These are phyloP conservation scores for Plasmodium ovale DNA, from an alignment of 169 alveolate species.

Conservation along the genomic window DNA sequence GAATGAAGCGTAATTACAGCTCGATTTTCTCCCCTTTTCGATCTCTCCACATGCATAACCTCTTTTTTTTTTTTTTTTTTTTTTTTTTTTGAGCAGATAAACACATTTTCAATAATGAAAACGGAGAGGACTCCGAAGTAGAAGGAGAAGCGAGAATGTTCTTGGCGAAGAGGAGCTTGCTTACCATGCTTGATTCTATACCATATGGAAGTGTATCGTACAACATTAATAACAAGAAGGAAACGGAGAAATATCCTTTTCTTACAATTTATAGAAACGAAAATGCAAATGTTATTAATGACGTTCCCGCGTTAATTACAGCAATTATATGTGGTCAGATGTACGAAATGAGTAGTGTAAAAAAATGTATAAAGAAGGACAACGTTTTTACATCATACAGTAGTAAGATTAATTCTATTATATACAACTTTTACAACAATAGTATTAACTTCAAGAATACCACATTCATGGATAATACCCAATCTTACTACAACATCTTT, in stretches of 20 bases:
- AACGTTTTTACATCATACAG: constrained; percentile 21
- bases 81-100: constrained; percentile 5
- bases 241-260: constrained; percentile 32
- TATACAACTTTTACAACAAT: constrained; percentile 38
- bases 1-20: no score
- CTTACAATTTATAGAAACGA: constrained; percentile 45
- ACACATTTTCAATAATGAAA: background rate
- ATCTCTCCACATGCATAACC: background rate
- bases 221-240: constrained; percentile 8
- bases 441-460: constrained; percentile 29
- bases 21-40: no score
- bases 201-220: constrained; percentile 17
- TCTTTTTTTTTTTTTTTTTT: background rate
- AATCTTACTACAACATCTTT: constrained; percentile 34
- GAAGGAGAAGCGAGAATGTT: constrained; percentile 19
- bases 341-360: background rate
- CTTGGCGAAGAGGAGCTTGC: constrained; percentile 6
- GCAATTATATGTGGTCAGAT: constrained; percentile 44
- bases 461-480: constrained; percentile 14
- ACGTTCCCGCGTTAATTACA: constrained; percentile 60
- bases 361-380: constrained; percentile 29
- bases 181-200: constrained; percentile 6
- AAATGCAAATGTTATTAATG: constrained; percentile 34
- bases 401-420: constrained; percentile 33
- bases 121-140: constrained; percentile 7